Percentiles rank a stretch among this genome's conserved stretches.
phyloP scores from a whole-genome alignment of 1,284 basidiomycete species.

The Rhodotorula sp. region DNA sequence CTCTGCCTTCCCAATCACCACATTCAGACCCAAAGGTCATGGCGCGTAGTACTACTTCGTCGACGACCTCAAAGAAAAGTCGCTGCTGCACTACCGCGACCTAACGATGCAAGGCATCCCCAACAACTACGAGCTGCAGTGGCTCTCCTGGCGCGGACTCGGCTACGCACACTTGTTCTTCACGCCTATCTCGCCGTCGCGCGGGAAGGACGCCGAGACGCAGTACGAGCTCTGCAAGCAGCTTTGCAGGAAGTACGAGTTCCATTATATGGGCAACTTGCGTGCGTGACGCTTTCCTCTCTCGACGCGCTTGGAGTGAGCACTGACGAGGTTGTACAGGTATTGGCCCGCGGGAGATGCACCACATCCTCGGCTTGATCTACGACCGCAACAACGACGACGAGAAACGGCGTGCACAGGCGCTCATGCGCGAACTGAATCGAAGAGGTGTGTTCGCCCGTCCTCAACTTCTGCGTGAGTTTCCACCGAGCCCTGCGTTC shows the following conservation, averaged over 20 bases:
- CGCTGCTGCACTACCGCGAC: conserved; percentile 40
- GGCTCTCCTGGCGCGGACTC: conserved; percentile 37
- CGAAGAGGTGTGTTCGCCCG: conserved; percentile 27
- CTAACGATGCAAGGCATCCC: conserved; percentile 42
- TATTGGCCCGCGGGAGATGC: conserved; percentile 39
- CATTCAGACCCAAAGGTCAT: no score
- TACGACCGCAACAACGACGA: conserved; percentile 23
- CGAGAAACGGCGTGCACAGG: conserved; percentile 30
- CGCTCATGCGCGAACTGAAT: conserved; percentile 39
- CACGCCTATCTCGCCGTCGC: conserved; percentile 38
- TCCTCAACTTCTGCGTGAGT: neutral
- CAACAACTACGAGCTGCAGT: conserved; percentile 39
- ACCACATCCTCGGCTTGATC: conserved; percentile 39
- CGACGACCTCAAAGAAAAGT: conserved; percentile 17
- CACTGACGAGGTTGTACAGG: neutral
- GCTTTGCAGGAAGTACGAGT: conserved; percentile 33
- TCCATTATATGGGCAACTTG: conserved; percentile 23
- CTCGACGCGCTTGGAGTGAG: neutral
- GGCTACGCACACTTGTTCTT: conserved; percentile 43
- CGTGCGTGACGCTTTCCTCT: neutral
- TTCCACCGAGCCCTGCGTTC: no score
- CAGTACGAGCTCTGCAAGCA: conserved; percentile 16
- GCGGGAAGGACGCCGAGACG: conserved; percentile 31
- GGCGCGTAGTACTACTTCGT: conserved; percentile 25
- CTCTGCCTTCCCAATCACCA: no score